Evolutionary conservation across 2,329 filamentous ascomycete species (phyloP), one percentile per base, ranked within the genome.

Genomic region (Akanthomyces uredinophilus): DNA sequence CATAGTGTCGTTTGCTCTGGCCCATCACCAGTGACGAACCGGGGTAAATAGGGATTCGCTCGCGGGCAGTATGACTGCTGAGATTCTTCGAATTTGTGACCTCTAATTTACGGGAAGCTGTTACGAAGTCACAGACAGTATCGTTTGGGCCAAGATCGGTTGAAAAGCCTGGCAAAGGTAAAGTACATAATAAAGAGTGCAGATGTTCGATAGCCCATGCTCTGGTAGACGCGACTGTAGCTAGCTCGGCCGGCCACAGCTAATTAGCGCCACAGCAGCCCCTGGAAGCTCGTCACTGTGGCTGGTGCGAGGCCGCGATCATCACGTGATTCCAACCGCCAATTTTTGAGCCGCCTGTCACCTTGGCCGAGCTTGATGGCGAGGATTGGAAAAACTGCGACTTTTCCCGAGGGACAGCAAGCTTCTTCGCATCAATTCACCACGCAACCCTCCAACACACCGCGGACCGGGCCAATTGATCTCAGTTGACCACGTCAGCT

Each of bases 401-500:
- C 73, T 78, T 79, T 78, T 78, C 76, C 77, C 76, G 76, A 78
- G 66, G 35, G 69, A 72, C 69, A 70, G 74, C 70, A 71, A 71
- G 77, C 76, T 75, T 70, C 75, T 75, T 77, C 71, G 68, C 60
- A 68, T 68, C 71, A 70, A 70, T 67, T 72, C 71, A 73, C 73
- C 68, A 69, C 73, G 70, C 71, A 74, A 73, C 76, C 71, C 69
- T 72, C 70, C 75, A 72, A 70, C 76, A 71, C 72, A 70, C 71
- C 70, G 68, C 67, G 68, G 73, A 74, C 70, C 74, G 73, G 72
- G 76, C 73, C 76, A 78, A 79, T 80, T 78, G 74, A 76, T 73
- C 74, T 69, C 73, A 73, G 72, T 73, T 73, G 71, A 73, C 75
- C 69, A 71, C 70, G 50, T 35, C 51, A 54, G 59, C 49, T 22